Conservation (phyloP, 1,139 yeast genomes). For the Nakaseomyces delphensis region DNA sequence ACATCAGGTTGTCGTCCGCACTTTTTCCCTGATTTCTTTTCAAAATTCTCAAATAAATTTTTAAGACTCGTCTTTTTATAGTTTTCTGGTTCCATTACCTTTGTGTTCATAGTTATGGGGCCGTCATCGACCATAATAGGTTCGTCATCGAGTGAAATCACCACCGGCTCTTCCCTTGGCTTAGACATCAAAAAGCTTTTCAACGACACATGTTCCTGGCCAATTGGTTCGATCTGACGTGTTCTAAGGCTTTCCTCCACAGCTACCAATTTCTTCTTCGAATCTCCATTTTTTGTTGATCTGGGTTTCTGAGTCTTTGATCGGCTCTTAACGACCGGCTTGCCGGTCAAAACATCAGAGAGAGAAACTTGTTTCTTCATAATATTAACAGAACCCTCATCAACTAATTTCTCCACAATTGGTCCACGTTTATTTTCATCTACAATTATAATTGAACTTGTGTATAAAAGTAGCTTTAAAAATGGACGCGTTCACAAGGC, state of each 20-base stretch:
- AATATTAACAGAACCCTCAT: too few relatives aligned
- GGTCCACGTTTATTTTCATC: constrained; percentile 2
- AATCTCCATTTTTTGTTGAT: neutral
- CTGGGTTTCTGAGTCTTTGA: neutral
- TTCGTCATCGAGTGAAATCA: neutral
- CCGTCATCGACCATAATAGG: neutral
- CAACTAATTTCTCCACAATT: neutral
- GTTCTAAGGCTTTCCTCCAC: neutral
- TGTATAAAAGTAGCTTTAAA: too few relatives aligned
- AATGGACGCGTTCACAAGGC: too few relatives aligned
- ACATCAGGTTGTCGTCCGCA: neutral
- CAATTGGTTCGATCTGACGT: constrained; percentile 2
- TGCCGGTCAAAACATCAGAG: constrained; percentile 7
- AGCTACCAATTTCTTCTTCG: neutral
- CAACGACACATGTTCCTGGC: neutral
- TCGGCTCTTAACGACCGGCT: constrained; percentile 1
- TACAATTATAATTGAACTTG: too few relatives aligned
- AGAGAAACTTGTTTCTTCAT: constrained; percentile 8
- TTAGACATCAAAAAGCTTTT: constrained; percentile 2
- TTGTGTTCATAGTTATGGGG: constrained; percentile 1
- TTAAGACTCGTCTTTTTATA: constrained; percentile 4
- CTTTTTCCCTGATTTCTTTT: constrained; percentile 1
- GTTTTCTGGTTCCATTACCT: constrained; percentile 2
- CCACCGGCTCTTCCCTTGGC: neutral
- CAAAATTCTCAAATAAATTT: neutral